A percentile compares a stretch with the other conserved stretches of the same genome.
Conservation (phyloP, 495 filamentous ascomycete genomes). For the Xylaria venustula region DNA sequence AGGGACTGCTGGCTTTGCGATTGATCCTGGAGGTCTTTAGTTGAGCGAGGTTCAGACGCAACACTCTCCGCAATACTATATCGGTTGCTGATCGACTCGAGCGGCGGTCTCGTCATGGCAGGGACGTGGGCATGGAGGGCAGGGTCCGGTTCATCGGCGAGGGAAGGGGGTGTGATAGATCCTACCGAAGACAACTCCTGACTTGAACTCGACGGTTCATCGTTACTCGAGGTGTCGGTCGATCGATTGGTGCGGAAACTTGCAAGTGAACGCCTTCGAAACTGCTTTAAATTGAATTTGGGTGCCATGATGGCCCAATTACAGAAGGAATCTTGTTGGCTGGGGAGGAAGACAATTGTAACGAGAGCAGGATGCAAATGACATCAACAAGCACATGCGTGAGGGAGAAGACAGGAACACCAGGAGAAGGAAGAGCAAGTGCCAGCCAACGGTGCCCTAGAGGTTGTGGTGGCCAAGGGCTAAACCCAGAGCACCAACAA, state of each 20-base stretch:
- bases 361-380: background rate
- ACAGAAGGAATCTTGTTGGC: background rate
- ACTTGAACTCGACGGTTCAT: slow-evolving; percentile 40
- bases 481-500: background rate
- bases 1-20: slow-evolving; percentile 23
- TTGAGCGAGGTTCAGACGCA: slow-evolving; percentile 8
- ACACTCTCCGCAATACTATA: slow-evolving; percentile 47
- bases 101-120: slow-evolving; percentile 39
- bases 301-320: slow-evolving; percentile 39
- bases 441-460: background rate
- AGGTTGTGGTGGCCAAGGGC: background rate
- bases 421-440: background rate
- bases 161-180: slow-evolving; percentile 45
- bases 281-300: slow-evolving; percentile 67
- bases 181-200: slow-evolving; percentile 47
- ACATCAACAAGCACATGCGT: background rate
- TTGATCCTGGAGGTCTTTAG: slow-evolving; percentile 13
- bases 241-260: slow-evolving; percentile 59
- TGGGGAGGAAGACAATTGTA: background rate
- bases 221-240: slow-evolving; percentile 52
- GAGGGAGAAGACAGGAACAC: background rate
- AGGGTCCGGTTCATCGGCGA: slow-evolving; percentile 43
- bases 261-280: slow-evolving; percentile 71
- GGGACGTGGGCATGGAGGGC: slow-evolving; percentile 50
- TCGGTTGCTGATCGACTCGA: slow-evolving; percentile 46